Evolutionary conservation across 441 rosid species (phyloP), one percentile per base, ranked within the genome.

Genomic region (Croton laevigatus): DNA sequence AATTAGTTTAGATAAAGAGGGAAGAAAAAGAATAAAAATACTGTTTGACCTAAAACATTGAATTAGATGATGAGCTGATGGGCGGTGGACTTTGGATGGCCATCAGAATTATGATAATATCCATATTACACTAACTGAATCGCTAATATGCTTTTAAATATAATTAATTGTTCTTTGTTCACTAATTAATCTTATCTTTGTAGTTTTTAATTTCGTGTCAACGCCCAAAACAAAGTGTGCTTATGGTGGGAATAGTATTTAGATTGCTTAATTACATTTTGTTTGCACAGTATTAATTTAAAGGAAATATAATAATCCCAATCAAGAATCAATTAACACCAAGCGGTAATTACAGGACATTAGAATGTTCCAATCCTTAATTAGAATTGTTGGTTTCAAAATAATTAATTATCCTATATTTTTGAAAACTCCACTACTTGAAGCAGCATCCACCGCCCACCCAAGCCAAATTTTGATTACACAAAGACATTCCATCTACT

Each of bases 21-120:
- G 7, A 38, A 38, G 3, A 3, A 38, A 38, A 3, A 38, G 7
- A 5, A 38, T 38, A 38, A 8, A 0, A 8, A 38, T 38, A 38
- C 42, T 38, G 5, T 38, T 38, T 38, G 42, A 38, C 42, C 42
- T 38, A 38, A 38, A 38, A 5, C 8, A 5, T 3, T 6, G 42
- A 38, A 40, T 40, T 36, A 19, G 75, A 67, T 74, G 74, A 75
- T 74, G 74, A 75, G 74, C 78, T 42, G 8, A 32, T 45, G 64
- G 42, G 8, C 49, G 65, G 71, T 62, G 20, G 34, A 66, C 27
- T 20, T 45, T 52, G 17, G 48, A 65, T 68, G 2, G 19, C 68
- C 38, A 32, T 60, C 44, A 42, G 69, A 66, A 61, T 66, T 59
- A 52, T 52, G 52, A 1, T 27, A 27, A 27, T 27, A 27, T 27